Evolutionary conservation across 2,329 filamentous ascomycete genomes (phyloP).

Genomic region (Aspergillus awamori): DNA sequence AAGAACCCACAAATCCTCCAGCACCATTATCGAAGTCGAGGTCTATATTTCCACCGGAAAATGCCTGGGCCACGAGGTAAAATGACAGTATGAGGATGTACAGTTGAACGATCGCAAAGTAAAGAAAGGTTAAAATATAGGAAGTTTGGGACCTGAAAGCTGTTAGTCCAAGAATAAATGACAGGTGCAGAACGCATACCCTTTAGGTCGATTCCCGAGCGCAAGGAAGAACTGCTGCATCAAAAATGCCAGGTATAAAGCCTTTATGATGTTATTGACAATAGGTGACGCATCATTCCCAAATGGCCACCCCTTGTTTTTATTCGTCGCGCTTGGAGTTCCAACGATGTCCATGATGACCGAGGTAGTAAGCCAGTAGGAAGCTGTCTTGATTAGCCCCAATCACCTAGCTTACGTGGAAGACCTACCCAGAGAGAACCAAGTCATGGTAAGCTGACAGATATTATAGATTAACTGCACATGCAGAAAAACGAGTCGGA

Average conservation of each 20-base stretch:
- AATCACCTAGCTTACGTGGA: background rate
- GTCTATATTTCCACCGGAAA: slow-evolving; percentile 60
- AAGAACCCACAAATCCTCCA: slow-evolving; percentile 70
- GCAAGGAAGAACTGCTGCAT: slow-evolving; percentile 95
- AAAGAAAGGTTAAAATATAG: slow-evolving; percentile 84
- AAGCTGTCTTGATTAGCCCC: slow-evolving; percentile 57
- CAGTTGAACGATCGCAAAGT: slow-evolving; percentile 84
- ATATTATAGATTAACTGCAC: slow-evolving; percentile 95
- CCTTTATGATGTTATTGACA: slow-evolving; percentile 88
- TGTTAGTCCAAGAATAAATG: background rate
- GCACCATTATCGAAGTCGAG: slow-evolving; percentile 67
- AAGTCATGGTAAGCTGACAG: slow-evolving; percentile 83
- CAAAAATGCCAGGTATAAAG: slow-evolving; percentile 87
- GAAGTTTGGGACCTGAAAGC: slow-evolving; percentile 70
- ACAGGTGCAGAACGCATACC: slow-evolving; percentile 34
- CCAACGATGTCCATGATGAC: slow-evolving; percentile 98
- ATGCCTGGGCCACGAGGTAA: slow-evolving; percentile 86
- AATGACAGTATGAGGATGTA: slow-evolving; percentile 88
- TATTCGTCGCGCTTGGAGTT: slow-evolving; percentile 59
- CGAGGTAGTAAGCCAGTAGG: slow-evolving; percentile 94
- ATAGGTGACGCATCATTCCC: slow-evolving; percentile 83
- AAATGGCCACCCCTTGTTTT: slow-evolving; percentile 79
- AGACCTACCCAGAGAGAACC: slow-evolving; percentile 69
- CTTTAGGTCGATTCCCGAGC: slow-evolving; percentile 94
- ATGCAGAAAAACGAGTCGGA: slow-evolving; percentile 99